Percentiles rank a stretch among this genome's conserved stretches.
Conservation (phyloP, 73 alveolate species). For the Paramecium pentaurelia region DNA sequence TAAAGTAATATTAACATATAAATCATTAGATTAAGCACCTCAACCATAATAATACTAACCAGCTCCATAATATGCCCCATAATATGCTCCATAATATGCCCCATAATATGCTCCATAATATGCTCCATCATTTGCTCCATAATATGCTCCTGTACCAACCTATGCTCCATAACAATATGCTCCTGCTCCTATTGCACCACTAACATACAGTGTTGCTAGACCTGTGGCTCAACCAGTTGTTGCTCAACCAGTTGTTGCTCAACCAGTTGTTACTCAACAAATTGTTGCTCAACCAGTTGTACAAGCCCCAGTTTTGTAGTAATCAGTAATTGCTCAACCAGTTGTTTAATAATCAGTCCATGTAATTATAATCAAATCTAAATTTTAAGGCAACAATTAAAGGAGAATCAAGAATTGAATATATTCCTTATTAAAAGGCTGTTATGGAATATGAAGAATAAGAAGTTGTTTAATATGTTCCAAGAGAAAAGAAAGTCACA, state of each 20-base stretch:
- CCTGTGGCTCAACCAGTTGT: slow-evolving; percentile 23
- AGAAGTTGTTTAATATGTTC: slow-evolving; percentile 54
- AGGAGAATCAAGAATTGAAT: slow-evolving; percentile 64
- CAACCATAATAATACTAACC: not conserved
- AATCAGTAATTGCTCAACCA: not conserved
- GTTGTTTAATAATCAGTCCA: not conserved
- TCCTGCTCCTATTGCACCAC: slow-evolving; percentile 22
- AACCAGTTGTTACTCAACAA: not conserved
- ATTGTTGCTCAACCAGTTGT: not conserved
- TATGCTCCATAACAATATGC: not conserved
- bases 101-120: not conserved
- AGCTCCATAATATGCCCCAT: not conserved
- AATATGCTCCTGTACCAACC: not conserved
- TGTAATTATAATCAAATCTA: not conserved
- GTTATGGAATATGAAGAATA: slow-evolving; percentile 56
- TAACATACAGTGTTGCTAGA: slow-evolving; percentile 37
- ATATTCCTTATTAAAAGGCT: slow-evolving; percentile 51
- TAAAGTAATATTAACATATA: not conserved
- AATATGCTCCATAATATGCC: not conserved
- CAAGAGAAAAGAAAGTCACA: slow-evolving; percentile 56
- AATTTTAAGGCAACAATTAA: slow-evolving; percentile 14
- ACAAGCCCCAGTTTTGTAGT: not conserved
- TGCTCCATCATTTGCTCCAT: not conserved
- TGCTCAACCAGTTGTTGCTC: not conserved
- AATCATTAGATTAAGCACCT: not conserved